Conservation (phyloP, 106 monocot species). For the Phalaenopsis equestris region DNA sequence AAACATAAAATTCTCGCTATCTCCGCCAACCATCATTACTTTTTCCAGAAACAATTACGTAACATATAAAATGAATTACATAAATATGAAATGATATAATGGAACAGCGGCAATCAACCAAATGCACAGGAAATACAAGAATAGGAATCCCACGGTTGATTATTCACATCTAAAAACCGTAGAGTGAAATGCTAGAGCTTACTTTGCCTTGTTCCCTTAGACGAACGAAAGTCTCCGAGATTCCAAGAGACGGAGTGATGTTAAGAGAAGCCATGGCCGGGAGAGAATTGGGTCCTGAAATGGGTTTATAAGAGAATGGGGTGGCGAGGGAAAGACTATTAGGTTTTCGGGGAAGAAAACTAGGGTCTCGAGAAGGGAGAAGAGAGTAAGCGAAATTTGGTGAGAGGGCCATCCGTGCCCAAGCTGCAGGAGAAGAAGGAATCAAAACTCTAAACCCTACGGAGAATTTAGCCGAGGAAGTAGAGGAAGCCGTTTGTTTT, state of each 20-base stretch:
- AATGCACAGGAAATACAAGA: background rate
- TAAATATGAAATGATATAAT: background rate
- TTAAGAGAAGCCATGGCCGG: constrained; percentile 17
- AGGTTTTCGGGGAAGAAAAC: background rate
- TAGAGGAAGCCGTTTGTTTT: background rate
- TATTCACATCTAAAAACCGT: background rate
- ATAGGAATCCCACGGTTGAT: background rate
- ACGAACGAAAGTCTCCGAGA: constrained; percentile 19
- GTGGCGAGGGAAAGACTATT: background rate
- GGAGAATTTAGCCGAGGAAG: background rate
- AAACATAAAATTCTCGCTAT: background rate
- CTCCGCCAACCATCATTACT: background rate
- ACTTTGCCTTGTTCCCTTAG: constrained; percentile 24
- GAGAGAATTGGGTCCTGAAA: constrained; percentile 7
- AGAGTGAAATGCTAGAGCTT: background rate
- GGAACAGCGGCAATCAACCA: background rate
- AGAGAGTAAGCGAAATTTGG: background rate
- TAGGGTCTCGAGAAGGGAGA: background rate
- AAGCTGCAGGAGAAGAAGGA: background rate
- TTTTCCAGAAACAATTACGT: background rate
- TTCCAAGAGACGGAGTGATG: constrained; percentile 5
- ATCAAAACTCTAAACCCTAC: background rate
- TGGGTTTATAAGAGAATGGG: background rate
- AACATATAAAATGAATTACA: background rate
- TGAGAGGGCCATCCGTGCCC: constrained; percentile 5